Conservation (phyloP, 148 eudicot species). For the Simmondsia chinensis region DNA sequence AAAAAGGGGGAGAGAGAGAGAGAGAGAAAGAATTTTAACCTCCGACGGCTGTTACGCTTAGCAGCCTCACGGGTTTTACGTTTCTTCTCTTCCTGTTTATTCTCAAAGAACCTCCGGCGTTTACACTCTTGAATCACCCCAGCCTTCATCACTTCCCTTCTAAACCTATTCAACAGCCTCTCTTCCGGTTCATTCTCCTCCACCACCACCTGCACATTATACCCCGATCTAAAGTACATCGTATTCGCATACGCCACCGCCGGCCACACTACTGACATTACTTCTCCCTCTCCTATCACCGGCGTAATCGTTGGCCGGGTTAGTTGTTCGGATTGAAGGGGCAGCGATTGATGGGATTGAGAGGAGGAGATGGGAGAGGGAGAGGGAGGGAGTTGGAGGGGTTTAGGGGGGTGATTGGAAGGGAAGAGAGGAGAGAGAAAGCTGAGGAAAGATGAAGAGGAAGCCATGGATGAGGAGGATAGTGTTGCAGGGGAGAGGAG, state of each 20-base stretch:
- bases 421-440: slow-evolving; percentile 46
- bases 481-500: too few species aligned
- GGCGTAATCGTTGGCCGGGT: not conserved
- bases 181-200: slow-evolving; percentile 81
- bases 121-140: slow-evolving; percentile 79
- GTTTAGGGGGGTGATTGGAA: slow-evolving; percentile 24
- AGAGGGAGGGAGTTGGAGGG: slow-evolving; percentile 17
- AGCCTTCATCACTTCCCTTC: slow-evolving; percentile 80
- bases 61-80: slow-evolving; percentile 89
- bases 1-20: not conserved
- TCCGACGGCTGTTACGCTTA: slow-evolving; percentile 69
- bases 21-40: too few species aligned
- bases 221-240: slow-evolving; percentile 42
- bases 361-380: slow-evolving; percentile 9
- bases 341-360: slow-evolving; percentile 2
- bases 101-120: slow-evolving; percentile 65
- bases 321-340: too few species aligned
- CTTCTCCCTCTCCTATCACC: slow-evolving; percentile 13
- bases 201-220: slow-evolving; percentile 77
- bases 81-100: slow-evolving; percentile 71
- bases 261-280: slow-evolving; percentile 54
- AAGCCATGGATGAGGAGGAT: slow-evolving; percentile 36
- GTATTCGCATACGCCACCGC: slow-evolving; percentile 50
- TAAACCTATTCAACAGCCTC: slow-evolving; percentile 44
- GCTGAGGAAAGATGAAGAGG: slow-evolving; percentile 44